phyloP scores from a whole-genome alignment of 441 rosid genomes.

The Geranium incanum region DNA sequence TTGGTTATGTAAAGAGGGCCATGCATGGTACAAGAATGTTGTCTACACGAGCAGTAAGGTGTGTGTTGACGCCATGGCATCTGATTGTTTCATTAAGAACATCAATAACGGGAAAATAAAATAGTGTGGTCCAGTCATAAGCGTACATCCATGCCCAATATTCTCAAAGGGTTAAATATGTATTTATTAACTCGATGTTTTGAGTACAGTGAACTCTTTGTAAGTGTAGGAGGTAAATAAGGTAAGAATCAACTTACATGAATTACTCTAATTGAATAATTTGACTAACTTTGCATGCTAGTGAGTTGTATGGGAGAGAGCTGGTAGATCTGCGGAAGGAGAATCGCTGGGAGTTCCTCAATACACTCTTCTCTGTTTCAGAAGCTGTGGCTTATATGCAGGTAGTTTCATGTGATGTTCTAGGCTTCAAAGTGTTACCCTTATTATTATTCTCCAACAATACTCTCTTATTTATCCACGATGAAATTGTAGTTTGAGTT shows the following conservation, averaged over 20 bases:
- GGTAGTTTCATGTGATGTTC: conserved; percentile 35
- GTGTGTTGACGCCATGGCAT: conserved; percentile 14
- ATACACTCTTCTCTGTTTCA: conserved; percentile 91
- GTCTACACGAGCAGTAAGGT: conserved; percentile 82
- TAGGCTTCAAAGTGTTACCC: background rate
- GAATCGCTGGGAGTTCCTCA: conserved; percentile 86
- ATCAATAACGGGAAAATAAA: too few species aligned
- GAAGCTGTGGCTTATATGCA: conserved; percentile 96
- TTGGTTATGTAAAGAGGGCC: conserved; percentile 88
- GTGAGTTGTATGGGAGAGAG: conserved; percentile 95
- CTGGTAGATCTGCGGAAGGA: conserved; percentile 87
- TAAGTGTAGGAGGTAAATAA: too few species aligned
- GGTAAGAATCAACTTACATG: too few species aligned
- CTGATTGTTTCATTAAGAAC: conserved; percentile 9
- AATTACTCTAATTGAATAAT: background rate
- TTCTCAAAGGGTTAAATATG: too few species aligned
- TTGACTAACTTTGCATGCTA: conserved; percentile 46
- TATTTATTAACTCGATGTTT: too few species aligned
- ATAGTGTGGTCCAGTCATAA: too few species aligned
- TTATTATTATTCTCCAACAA: background rate
- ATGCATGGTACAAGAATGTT: conserved; percentile 94
- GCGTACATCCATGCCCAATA: too few species aligned
- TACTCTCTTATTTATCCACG: background rate
- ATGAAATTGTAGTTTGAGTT: background rate
- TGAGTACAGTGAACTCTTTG: too few species aligned